phyloP scores from a whole-genome alignment of 1,284 basidiomycete genomes.

The Chondrostereum purpureum region DNA sequence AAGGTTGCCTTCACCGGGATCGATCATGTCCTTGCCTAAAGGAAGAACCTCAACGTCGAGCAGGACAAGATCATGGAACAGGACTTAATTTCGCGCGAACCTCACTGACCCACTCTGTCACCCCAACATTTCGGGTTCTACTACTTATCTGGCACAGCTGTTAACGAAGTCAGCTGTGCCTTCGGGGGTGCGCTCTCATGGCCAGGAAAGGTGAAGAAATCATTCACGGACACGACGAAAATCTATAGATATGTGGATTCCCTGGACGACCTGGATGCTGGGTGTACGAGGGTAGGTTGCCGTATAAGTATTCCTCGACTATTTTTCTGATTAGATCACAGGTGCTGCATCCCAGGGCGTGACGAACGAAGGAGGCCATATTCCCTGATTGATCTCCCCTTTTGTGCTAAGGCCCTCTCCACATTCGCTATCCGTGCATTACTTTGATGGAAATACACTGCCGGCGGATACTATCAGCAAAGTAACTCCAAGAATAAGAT shows the following conservation, averaged over 20 bases:
- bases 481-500: constrained; percentile 88
- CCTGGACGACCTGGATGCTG: constrained; percentile 83
- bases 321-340: constrained; percentile 42
- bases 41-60: constrained; percentile 74
- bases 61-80: constrained; percentile 81
- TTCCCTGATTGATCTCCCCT: constrained; percentile 83
- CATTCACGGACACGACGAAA: constrained; percentile 87
- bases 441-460: constrained; percentile 53
- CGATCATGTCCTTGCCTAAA: constrained; percentile 74
- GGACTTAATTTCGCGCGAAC: constrained; percentile 84
- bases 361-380: constrained; percentile 35
- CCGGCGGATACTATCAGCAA: constrained; percentile 69
- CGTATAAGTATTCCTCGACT: constrained; percentile 5
- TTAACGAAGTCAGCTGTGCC: constrained; percentile 84
- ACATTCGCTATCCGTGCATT: constrained; percentile 71
- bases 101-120: constrained; percentile 70
- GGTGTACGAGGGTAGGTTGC: constrained; percentile 88
- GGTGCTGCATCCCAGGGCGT: constrained; percentile 47
- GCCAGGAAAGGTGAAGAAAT: constrained; percentile 68
- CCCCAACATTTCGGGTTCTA: constrained; percentile 80
- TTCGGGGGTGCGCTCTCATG: constrained; percentile 82
- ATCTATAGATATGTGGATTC: constrained; percentile 81
- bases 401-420: constrained; percentile 59
- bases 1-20: constrained; percentile 53
- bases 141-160: constrained; percentile 69